Evolutionary conservation across 768 basidiomycete species (phyloP).

Genomic region (Russula sp.): DNA sequence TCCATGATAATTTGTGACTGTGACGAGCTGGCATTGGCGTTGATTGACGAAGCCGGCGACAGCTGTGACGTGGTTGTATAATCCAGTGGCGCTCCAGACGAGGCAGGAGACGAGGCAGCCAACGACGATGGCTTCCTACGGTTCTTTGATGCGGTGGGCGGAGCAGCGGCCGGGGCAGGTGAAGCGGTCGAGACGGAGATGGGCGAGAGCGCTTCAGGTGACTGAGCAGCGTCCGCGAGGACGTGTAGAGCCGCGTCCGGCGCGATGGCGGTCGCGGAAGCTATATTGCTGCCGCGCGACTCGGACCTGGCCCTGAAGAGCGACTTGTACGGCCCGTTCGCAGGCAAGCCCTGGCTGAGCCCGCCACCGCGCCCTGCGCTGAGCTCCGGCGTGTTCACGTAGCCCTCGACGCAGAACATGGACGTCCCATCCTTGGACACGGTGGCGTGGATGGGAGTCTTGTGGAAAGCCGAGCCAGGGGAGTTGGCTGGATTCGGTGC

Average conservation of each 20-base stretch:
- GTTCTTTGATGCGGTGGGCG: background rate
- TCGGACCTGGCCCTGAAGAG: constrained; percentile 15
- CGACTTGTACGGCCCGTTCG: constrained; percentile 17
- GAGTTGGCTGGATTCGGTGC: background rate
- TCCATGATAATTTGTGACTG: background rate
- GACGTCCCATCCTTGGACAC: constrained; percentile 13
- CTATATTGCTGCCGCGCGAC: background rate
- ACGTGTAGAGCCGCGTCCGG: constrained; percentile 8
- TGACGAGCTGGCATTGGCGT: background rate
- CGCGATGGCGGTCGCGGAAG: background rate
- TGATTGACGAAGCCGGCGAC: background rate
- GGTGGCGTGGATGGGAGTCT: background rate
- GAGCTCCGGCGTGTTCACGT: constrained; percentile 18
- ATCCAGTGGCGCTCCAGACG: background rate
- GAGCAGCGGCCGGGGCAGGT: background rate
- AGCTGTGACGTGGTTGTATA: background rate
- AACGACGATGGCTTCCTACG: constrained; percentile 9
- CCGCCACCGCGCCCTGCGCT: constrained; percentile 13
- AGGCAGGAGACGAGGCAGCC: background rate
- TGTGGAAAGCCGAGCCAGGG: constrained; percentile 3
- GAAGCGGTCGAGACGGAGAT: background rate
- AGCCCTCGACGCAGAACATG: constrained; percentile 17
- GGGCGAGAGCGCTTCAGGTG: constrained; percentile 13
- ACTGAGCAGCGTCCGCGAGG: constrained; percentile 14
- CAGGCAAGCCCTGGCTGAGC: constrained; percentile 10